A percentile compares a stretch with the other conserved stretches of the same genome.
phyloP scores from a whole-genome alignment of 2,329 filamentous ascomycete species.

The Sporothrix pseudoabietina region DNA sequence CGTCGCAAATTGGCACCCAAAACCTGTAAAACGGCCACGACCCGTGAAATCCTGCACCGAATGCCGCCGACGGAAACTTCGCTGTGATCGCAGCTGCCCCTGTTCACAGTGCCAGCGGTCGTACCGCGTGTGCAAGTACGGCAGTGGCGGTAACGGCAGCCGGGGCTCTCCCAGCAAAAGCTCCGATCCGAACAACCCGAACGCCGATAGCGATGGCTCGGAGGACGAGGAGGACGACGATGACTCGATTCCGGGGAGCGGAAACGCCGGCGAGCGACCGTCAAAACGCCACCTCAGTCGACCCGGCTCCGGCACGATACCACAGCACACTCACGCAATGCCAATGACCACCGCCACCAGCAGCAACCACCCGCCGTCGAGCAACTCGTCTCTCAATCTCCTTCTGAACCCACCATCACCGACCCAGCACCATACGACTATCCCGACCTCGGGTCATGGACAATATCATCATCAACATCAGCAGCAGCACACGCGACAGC shows the following conservation, averaged over 20 bases:
- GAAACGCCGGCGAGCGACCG: conserved; percentile 39
- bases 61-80: conserved; percentile 60
- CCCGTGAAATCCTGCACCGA: conserved; percentile 60
- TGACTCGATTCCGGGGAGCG: conserved; percentile 27
- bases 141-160: conserved; percentile 50
- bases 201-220: conserved; percentile 42
- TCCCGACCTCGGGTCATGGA: conserved; percentile 23
- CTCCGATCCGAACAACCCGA: conserved; percentile 54
- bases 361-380: conserved; percentile 22
- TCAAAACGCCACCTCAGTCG: conserved; percentile 43
- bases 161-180: conserved; percentile 34
- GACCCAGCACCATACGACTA: neutral
- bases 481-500: conserved; percentile 8
- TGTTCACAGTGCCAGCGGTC: conserved; percentile 61
- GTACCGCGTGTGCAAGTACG: conserved; percentile 56
- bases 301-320: conserved; percentile 17
- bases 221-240: conserved; percentile 37
- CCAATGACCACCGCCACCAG: conserved; percentile 20
- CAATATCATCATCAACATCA: neutral
- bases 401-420: conserved; percentile 34
- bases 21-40: conserved; percentile 54
- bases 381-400: conserved; percentile 33
- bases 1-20: conserved; percentile 35
- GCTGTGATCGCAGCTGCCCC: conserved; percentile 58
- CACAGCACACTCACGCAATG: conserved; percentile 36